Base-by-base conservation (phyloP, 2,329 filamentous ascomycete genomes). In the Aspergillus fischeri region DNA sequence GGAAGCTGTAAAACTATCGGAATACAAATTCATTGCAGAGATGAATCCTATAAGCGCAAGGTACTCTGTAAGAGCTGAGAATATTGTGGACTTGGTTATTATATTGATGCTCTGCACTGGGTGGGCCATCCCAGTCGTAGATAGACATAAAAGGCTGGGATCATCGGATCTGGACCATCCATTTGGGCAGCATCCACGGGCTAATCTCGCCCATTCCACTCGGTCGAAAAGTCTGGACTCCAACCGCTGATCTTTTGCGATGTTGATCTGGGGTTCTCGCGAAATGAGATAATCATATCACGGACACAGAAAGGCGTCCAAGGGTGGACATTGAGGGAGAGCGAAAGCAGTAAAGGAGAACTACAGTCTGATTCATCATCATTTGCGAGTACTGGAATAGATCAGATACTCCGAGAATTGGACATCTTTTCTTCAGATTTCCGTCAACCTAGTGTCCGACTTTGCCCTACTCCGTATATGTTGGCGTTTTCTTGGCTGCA, bases 261-360 rank as follows among this genome's bases (percentile, higher is more conserved):
- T 35, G 59, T 53, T 55, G 49, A 60, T 60, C 56, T 56, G 58
- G 55, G 55, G 55, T 17, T 14, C 14, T 6, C 14, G 14, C 32
- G 14, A 38, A 6, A 7, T 38, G 14, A 14, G 14, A 17, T 38
- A 14, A 14, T 38, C 14, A 38, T 38, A 24, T 45, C 42, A 45
- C 20, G 42, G 42, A 24, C n/a, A 24, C 3, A 3, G n/a, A 44
- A 11, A 44, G 17, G n/a, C 41, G n/a, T 45, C 20, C 20, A 10
- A 45, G n/a, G n/a, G 42, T 20, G 11, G 32, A 38, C 17, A 6
- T 38, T 7, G 14, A 38, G 14, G 32, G 32, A 17, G 5, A 17
- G 32, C 32, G 32, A 38, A 38, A 38, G 14, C 5, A n/a, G 3
- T 17, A 10, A 35, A 35, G 11, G 32, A 38, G 14, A 38, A 38